Evolutionary conservation across 129 eudicot genomes (phyloP), one percentile per base, ranked within the genome.

Genomic region (Kitagawia praeruptora): DNA sequence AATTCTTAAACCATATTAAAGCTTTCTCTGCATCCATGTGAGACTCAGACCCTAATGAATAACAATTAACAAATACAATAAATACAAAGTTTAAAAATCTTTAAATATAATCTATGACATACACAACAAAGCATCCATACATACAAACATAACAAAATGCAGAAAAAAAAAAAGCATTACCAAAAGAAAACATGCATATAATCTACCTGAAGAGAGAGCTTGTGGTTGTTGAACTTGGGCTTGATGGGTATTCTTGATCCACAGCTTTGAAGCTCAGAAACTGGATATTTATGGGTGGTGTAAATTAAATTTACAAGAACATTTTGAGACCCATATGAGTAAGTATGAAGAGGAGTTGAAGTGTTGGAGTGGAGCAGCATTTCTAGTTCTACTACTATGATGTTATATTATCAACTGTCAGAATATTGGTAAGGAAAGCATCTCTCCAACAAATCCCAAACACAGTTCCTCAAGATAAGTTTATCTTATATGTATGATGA

Each of bases 171-270:
- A 8, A 12, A 67, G 73, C 37, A 66, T 66, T 31, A 66, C 16
- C 40, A 11, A 25, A 28, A 66, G 58, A 51, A 51, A 51, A 54
- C 63, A 61, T 61, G 69, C 69, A 61, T 8, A 25, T 61, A 15
- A 67, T 31, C 27, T 67, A 67, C 73, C 73, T 67, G 73, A 67
- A 67, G 8, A 31, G 73, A 67, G 73, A 67, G 21, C 4, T 67
- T 67, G 41, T 67, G 73, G 0, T 34, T 28, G 23, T 67, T 67
- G 42, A 67, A 31, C 21, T 67, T 67, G 73, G 73, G 73, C 21
- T 67, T 67, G 23, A 13, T 67, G 73, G 73, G 73, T 67, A 66
- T 66, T 66, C 73, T 67, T 67, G 73, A 67, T 67, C 73, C 73
- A 67, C 21, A 31, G 73, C 40, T 67, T 31, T 31, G 73, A 67